These are phyloP conservation scores for Kwoniella mangroviensis DNA, from an alignment of 768 basidiomycete genomes.

Conservation along the genomic window DNA sequence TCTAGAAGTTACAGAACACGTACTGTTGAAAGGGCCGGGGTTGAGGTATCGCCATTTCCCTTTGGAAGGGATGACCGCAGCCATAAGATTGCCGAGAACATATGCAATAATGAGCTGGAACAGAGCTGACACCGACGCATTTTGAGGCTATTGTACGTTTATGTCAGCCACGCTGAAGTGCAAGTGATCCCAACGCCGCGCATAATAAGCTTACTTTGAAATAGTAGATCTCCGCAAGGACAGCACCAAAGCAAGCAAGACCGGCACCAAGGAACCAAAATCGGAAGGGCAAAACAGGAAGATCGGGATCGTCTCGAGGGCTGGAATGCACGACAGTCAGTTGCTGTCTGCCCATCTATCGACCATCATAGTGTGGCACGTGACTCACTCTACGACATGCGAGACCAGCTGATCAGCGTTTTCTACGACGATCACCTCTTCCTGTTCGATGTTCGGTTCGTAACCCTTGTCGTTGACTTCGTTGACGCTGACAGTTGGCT, in stretches of 20 bases:
- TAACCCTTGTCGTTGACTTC: not conserved
- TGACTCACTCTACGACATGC: slow-evolving; percentile 11
- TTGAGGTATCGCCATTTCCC: slow-evolving; percentile 67
- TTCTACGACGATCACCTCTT: slow-evolving; percentile 5
- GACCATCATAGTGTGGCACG: not conserved
- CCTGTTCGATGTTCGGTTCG: not conserved
- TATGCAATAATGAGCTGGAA: slow-evolving; percentile 63
- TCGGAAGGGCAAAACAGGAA: slow-evolving; percentile 64
- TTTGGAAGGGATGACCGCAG: slow-evolving; percentile 60
- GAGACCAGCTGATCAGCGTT: slow-evolving; percentile 3
- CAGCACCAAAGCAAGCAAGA: slow-evolving; percentile 63
- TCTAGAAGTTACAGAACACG: slow-evolving; percentile 45
- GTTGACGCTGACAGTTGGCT: slow-evolving; percentile 5
- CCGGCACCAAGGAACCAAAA: slow-evolving; percentile 63
- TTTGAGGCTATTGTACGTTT: slow-evolving; percentile 58
- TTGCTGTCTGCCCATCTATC: not conserved
- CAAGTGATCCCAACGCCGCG: not conserved
- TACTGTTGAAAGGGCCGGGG: slow-evolving; percentile 69
- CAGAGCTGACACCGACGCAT: slow-evolving; percentile 64
- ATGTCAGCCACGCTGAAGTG: not conserved
- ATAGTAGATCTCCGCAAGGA: slow-evolving; percentile 67
- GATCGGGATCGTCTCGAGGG: slow-evolving; percentile 62
- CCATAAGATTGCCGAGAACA: slow-evolving; percentile 61
- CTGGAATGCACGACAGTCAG: slow-evolving; percentile 3
- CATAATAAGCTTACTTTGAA: slow-evolving; percentile 61